Evolutionary conservation across 345 rosid species (phyloP).

Genomic region (Odontarrhena argentea): DNA sequence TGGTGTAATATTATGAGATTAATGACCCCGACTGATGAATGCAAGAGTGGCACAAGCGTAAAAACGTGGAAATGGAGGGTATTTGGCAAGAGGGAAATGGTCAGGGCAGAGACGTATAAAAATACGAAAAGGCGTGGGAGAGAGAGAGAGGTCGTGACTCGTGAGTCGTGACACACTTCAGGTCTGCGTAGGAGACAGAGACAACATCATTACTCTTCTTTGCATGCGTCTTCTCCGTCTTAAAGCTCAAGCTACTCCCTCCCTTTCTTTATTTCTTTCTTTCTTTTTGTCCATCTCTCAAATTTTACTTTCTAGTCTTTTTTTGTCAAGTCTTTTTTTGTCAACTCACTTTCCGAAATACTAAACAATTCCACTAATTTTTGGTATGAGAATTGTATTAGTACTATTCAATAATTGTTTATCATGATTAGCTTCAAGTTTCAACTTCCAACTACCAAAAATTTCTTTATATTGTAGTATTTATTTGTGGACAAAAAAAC

Average conservation of each 20-base stretch:
- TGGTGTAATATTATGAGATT: not conserved
- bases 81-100: conserved; percentile 13
- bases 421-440: conserved; percentile 23
- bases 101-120: conserved; percentile 50
- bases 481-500: not conserved
- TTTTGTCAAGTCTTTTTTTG: conserved; percentile 14
- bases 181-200: conserved; percentile 65
- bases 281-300: not conserved
- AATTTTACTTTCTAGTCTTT: not conserved
- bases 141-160: conserved; percentile 32
- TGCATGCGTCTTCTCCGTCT: conserved; percentile 83
- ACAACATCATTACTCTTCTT: conserved; percentile 67
- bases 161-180: not conserved
- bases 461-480: not conserved
- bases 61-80: conserved; percentile 15
- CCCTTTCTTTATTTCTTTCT: not conserved
- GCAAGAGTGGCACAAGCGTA: conserved; percentile 34
- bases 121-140: conserved; percentile 47
- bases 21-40: not conserved
- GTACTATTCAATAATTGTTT: conserved; percentile 5
- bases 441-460: conserved; percentile 7
- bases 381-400: conserved; percentile 1
- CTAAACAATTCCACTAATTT: conserved; percentile 4
- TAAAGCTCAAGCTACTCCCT: conserved; percentile 47
- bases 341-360: conserved; percentile 23